Evolutionary conservation across 768 basidiomycete genomes (phyloP).

Genomic region (Leccinum disarticulatum): DNA sequence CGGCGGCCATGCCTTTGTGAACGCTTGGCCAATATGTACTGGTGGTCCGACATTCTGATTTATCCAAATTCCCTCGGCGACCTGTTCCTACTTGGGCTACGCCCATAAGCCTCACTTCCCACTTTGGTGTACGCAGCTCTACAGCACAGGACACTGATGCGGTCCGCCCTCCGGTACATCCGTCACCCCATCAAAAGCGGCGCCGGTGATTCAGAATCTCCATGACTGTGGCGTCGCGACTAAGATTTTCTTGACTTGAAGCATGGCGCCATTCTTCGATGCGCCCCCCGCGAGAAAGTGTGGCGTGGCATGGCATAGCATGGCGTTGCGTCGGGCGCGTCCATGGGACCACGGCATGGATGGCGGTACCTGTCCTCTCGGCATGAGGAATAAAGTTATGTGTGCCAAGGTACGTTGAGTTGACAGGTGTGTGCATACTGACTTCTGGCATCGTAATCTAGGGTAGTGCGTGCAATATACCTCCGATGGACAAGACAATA

Average conservation of each 20-base stretch:
- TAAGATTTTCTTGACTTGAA: constrained; percentile 29
- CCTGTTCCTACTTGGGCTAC: constrained; percentile 23
- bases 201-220: constrained; percentile 42
- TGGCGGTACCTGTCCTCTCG: constrained; percentile 1
- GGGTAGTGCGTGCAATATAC: not conserved
- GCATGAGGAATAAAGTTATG: constrained; percentile 12
- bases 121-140: constrained; percentile 27
- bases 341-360: not conserved
- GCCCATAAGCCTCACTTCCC: constrained; percentile 39
- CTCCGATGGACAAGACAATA: constrained; percentile 21
- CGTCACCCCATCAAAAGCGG: constrained; percentile 8
- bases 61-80: not conserved
- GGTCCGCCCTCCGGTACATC: constrained; percentile 8
- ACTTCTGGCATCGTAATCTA: constrained; percentile 5
- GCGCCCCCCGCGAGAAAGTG: constrained; percentile 16
- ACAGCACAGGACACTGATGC: constrained; percentile 6
- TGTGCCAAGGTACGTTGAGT: not conserved
- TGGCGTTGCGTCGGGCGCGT: not conserved
- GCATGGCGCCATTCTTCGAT: constrained; percentile 23
- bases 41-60: constrained; percentile 21
- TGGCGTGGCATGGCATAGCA: not conserved
- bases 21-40: constrained; percentile 43
- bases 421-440: constrained; percentile 4
- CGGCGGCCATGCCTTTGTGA: constrained; percentile 38
- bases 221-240: constrained; percentile 42